These are phyloP conservation scores for Digitaria exilis DNA, from an alignment of 202 grass and related monocot species.

Conservation along the genomic window DNA sequence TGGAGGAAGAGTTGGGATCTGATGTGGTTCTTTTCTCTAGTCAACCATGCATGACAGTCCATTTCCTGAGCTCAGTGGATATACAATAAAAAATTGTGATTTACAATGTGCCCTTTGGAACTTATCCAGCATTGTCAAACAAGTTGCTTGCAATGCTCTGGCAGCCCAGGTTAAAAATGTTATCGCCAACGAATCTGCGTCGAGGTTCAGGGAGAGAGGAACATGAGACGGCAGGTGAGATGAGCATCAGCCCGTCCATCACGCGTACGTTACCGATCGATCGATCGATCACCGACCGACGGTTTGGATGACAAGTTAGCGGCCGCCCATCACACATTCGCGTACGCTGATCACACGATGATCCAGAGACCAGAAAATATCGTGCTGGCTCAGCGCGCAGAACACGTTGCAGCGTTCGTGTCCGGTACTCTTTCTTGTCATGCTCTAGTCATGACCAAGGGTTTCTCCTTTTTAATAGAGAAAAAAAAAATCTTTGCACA, in stretches of 20 bases:
- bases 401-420: constrained; percentile 1
- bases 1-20: background rate
- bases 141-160: background rate
- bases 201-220: background rate
- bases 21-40: background rate
- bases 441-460: background rate
- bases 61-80: background rate
- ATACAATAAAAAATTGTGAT: no score
- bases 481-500: background rate
- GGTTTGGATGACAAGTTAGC: background rate
- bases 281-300: background rate
- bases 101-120: background rate
- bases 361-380: background rate
- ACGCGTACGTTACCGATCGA: background rate
- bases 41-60: background rate
- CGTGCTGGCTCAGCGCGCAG: background rate
- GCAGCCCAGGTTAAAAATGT: background rate
- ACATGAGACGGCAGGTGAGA: background rate
- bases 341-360: background rate
- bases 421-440: background rate
- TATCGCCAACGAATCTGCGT: background rate
- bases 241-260: background rate
- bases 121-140: constrained; percentile 15
- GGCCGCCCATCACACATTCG: background rate
- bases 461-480: background rate